Percentiles rank a stretch among this genome's conserved stretches.
These are phyloP conservation scores for Amauroascus niger DNA, from an alignment of 2,329 filamentous ascomycete genomes.

Conservation along the genomic window DNA sequence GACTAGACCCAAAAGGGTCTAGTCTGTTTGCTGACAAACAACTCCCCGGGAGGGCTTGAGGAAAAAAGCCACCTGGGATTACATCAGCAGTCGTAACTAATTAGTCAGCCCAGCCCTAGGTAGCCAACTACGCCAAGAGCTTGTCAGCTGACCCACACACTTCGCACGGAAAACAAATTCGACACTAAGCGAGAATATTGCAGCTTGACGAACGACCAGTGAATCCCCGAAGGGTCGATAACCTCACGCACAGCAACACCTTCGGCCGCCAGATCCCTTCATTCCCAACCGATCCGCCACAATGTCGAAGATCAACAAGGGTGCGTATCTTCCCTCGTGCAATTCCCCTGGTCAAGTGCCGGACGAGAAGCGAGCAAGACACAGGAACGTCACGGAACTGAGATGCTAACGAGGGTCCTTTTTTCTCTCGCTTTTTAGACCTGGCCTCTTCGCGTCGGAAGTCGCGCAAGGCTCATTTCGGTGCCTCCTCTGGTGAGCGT, in stretches of 20 bases:
- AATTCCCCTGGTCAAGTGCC: neutral
- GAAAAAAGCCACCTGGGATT: too few species aligned
- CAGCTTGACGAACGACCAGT: conserved; percentile 11
- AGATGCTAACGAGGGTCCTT: conserved; percentile 5
- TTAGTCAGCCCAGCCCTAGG: conserved; percentile 16
- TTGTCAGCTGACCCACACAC: conserved; percentile 19
- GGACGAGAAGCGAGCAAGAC: conserved; percentile 6
- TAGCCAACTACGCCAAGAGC: neutral
- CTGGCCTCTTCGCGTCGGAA: conserved; percentile 78
- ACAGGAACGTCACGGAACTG: conserved; percentile 3
- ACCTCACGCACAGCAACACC: conserved; percentile 6
- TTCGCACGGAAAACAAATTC: conserved; percentile 14
- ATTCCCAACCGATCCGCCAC: conserved; percentile 21
- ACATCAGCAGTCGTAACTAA: neutral
- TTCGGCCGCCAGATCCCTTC: conserved; percentile 15
- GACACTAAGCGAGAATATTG: conserved; percentile 10
- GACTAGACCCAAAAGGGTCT: too few species aligned
- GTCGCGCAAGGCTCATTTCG: conserved; percentile 98
- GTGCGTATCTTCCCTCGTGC: conserved; percentile 18
- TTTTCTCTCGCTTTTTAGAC: conserved; percentile 20
- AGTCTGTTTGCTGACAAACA: too few species aligned
- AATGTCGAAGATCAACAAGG: conserved; percentile 27
- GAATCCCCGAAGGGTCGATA: conserved; percentile 13
- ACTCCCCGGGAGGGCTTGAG: too few species aligned
- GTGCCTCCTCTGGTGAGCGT: conserved; percentile 85